A percentile compares a stretch with the other conserved stretches of the same genome.
phyloP scores from a whole-genome alignment of 2,329 filamentous ascomycete genomes.

The Colletotrichum sp. region DNA sequence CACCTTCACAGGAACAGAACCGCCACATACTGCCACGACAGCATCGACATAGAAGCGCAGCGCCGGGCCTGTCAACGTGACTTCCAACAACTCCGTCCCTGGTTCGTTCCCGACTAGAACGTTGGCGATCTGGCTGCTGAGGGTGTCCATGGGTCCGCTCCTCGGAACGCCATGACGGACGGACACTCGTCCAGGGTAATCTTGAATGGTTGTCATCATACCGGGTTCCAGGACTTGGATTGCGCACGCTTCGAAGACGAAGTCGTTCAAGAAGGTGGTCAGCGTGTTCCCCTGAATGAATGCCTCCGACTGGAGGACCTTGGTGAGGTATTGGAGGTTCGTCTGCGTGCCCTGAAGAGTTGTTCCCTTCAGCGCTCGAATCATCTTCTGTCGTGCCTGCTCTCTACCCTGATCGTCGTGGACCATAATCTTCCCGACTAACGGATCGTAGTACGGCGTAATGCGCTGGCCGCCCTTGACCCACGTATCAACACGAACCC shows the following conservation, averaged over 20 bases:
- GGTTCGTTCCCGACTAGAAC: constrained; percentile 60
- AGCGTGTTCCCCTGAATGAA: not conserved
- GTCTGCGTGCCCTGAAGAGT: not conserved
- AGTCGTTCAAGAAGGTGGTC: not conserved
- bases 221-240: not conserved
- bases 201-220: constrained; percentile 49
- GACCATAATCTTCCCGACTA: constrained; percentile 64
- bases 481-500: constrained; percentile 68
- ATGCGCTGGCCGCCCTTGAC: constrained; percentile 61
- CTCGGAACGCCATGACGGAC: constrained; percentile 64
- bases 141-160: constrained; percentile 64
- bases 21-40: not conserved
- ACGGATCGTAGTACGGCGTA: constrained; percentile 61
- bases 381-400: constrained; percentile 51
- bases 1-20: not conserved
- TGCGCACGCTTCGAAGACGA: not conserved
- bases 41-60: not conserved
- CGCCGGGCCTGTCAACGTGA: not conserved
- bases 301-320: not conserved
- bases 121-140: constrained; percentile 64
- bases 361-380: not conserved
- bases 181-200: constrained; percentile 60
- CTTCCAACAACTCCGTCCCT: constrained; percentile 58
- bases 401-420: constrained; percentile 48
- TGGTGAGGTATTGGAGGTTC: not conserved